phyloP scores from a whole-genome alignment of 2,329 filamentous ascomycete genomes.

The Microsporum audouinii region DNA sequence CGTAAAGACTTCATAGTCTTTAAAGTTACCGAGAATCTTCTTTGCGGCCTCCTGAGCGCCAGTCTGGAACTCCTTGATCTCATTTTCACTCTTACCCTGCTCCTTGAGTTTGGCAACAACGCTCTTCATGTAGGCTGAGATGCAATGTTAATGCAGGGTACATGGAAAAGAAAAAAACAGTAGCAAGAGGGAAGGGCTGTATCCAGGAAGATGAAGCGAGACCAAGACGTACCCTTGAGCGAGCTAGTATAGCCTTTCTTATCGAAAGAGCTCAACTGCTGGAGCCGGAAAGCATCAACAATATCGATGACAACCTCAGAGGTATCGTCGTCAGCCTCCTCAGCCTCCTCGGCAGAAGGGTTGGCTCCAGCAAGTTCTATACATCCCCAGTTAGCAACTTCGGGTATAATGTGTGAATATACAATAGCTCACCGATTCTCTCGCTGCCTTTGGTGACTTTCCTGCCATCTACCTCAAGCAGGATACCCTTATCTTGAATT shows the following conservation, averaged over 20 bases:
- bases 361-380: slow-evolving; percentile 62
- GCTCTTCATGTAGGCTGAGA: slow-evolving; percentile 79
- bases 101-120: slow-evolving; percentile 61
- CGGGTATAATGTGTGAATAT: not conserved
- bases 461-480: slow-evolving; percentile 83
- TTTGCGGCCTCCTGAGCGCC: slow-evolving; percentile 65
- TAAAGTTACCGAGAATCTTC: slow-evolving; percentile 78
- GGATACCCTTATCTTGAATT: slow-evolving; percentile 64
- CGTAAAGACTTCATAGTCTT: slow-evolving; percentile 90
- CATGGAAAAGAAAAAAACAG: slow-evolving; percentile 10
- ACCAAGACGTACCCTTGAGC: slow-evolving; percentile 58
- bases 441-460: slow-evolving; percentile 67
- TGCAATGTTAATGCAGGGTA: not conserved
- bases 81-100: slow-evolving; percentile 50
- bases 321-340: slow-evolving; percentile 62
- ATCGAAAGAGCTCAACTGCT: slow-evolving; percentile 39
- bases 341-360: slow-evolving; percentile 78
- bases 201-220: slow-evolving; percentile 56
- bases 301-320: slow-evolving; percentile 54
- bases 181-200: slow-evolving; percentile 21
- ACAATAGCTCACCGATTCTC: not conserved
- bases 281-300: slow-evolving; percentile 80
- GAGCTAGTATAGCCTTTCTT: slow-evolving; percentile 24
- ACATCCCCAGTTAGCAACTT: not conserved
- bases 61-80: slow-evolving; percentile 67